phyloP scores from a whole-genome alignment of 2,329 filamentous ascomycete genomes.

The Geosmithia flava region DNA sequence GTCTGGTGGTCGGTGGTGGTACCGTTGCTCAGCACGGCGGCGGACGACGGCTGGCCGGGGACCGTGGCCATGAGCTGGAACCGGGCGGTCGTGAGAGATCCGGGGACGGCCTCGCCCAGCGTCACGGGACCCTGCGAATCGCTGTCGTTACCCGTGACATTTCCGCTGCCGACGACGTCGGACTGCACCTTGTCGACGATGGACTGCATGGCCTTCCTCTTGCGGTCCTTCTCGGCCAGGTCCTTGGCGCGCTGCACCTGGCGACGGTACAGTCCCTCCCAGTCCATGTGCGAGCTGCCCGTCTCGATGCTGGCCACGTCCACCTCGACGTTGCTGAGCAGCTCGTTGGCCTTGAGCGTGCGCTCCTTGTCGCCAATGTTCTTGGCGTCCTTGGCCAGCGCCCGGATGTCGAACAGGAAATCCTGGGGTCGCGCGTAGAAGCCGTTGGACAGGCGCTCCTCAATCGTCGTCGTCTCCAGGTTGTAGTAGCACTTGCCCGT shows the following conservation, averaged over 20 bases:
- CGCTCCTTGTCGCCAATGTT: conserved; percentile 73
- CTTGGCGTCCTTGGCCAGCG: conserved; percentile 73
- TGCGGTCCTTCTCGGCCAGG: conserved; percentile 46
- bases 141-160: conserved; percentile 32
- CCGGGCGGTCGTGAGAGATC: conserved; percentile 34
- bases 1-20: conserved; percentile 23
- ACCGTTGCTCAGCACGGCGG: conserved; percentile 40
- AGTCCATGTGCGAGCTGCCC: conserved; percentile 57
- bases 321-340: conserved; percentile 86
- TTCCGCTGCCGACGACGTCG: conserved; percentile 30
- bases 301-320: conserved; percentile 70
- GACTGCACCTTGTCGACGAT: conserved; percentile 35
- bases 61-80: conserved; percentile 50
- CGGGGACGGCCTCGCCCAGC: conserved; percentile 53
- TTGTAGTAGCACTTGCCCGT: conserved; percentile 91
- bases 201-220: conserved; percentile 49
- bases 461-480: conserved; percentile 81
- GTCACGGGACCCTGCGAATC: conserved; percentile 44
- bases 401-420: conserved; percentile 78
- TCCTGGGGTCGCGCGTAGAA: conserved; percentile 88
- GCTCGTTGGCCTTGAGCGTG: conserved; percentile 78
- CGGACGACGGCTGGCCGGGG: conserved; percentile 16
- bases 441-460: conserved; percentile 91
- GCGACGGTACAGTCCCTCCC: conserved; percentile 67
- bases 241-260: conserved; percentile 54